phyloP scores from a whole-genome alignment of 2,329 filamentous ascomycete genomes.

The Thelonectria olida region DNA sequence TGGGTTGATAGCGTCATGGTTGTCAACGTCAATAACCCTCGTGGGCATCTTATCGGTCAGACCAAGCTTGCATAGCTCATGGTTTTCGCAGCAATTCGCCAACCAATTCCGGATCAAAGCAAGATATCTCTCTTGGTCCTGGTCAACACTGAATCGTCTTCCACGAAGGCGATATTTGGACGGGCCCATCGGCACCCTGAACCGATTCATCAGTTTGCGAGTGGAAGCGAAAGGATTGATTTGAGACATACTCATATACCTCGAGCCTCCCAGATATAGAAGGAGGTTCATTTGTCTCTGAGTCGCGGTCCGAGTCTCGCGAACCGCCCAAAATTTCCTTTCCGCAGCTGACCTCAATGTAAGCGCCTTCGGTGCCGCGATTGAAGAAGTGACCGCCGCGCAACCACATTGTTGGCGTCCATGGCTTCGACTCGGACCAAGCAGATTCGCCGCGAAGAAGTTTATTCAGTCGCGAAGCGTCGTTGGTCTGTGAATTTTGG shows the following conservation, averaged over 20 bases:
- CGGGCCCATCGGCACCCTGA: neutral
- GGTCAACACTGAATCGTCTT: neutral
- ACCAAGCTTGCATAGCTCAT: neutral
- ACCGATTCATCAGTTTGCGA: neutral
- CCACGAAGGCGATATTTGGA: neutral
- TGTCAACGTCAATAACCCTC: neutral
- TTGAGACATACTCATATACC: neutral
- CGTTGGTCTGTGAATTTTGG: neutral
- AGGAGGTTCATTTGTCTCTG: neutral
- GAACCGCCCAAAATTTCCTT: neutral
- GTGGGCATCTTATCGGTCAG: neutral
- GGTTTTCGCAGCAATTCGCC: neutral
- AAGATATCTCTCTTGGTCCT: neutral
- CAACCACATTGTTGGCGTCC: neutral
- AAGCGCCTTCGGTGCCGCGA: neutral
- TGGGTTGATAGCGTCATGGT: neutral
- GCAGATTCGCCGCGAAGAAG: neutral
- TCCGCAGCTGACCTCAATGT: neutral
- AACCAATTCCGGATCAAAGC: neutral
- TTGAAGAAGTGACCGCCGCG: neutral
- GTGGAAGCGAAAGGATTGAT: neutral
- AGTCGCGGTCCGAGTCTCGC: neutral
- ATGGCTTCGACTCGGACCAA: neutral
- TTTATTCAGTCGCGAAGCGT: neutral
- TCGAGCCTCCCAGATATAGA: neutral